A percentile compares a stretch with the other conserved stretches of the same genome.
phyloP scores from a whole-genome alignment of 441 rosid genomes.

The Lepidium campestre region DNA sequence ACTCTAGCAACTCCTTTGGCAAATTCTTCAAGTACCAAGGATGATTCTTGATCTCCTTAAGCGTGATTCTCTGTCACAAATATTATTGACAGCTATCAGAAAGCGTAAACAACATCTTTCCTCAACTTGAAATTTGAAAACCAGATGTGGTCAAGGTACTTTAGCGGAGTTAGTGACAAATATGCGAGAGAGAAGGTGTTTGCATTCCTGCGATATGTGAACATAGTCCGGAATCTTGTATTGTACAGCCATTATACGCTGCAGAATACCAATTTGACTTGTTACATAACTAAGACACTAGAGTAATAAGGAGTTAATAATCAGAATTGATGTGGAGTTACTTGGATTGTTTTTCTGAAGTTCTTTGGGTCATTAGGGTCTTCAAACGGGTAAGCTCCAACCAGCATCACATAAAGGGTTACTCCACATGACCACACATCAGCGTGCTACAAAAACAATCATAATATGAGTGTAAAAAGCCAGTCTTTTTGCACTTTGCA shows the following conservation, averaged over 20 bases:
- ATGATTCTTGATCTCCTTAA: conserved; percentile 78
- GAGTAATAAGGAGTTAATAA: neutral
- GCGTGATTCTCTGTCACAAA: conserved; percentile 55
- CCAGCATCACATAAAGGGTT: conserved; percentile 91
- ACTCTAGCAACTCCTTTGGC: conserved; percentile 73
- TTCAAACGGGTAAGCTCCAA: conserved; percentile 97
- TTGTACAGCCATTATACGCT: conserved; percentile 81
- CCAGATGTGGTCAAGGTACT: conserved; percentile 33
- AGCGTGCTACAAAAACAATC: conserved; percentile 52
- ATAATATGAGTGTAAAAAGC: neutral
- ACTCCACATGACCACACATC: conserved; percentile 99
- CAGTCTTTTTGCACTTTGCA: neutral
- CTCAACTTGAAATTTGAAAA: neutral
- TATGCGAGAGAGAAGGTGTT: conserved; percentile 72
- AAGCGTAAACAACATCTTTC: neutral
- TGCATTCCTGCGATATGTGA: conserved; percentile 84
- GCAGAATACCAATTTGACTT: conserved; percentile 22
- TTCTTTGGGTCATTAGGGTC: conserved; percentile 88
- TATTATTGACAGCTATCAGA: neutral
- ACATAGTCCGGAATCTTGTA: conserved; percentile 91
- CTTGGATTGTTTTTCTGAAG: conserved; percentile 93
- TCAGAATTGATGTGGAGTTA: conserved; percentile 18
- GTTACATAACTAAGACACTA: neutral
- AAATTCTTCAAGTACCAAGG: conserved; percentile 94
- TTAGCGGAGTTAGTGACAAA: conserved; percentile 68